Percentiles rank a stretch among this genome's conserved stretches.
These are phyloP conservation scores for Rhizopogon rudus DNA, from an alignment of 768 basidiomycete genomes.

Conservation along the genomic window DNA sequence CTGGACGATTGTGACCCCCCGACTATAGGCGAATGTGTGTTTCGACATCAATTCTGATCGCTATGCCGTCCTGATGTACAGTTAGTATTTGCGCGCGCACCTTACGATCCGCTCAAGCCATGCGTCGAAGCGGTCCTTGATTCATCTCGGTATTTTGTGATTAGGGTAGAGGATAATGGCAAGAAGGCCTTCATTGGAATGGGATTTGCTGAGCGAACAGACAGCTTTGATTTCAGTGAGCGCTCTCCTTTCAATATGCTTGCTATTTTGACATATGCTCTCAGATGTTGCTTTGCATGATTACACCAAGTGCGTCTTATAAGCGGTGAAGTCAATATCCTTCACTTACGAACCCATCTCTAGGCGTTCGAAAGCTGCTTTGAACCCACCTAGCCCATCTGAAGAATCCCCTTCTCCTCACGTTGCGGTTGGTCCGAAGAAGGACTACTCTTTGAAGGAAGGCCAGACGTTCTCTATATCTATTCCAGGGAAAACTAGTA, in stretches of 20 bases:
- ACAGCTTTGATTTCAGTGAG: conserved; percentile 92
- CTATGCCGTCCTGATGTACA: conserved; percentile 4
- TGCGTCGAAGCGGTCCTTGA: conserved; percentile 95
- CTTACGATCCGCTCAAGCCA: conserved; percentile 73
- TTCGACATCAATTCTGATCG: conserved; percentile 7
- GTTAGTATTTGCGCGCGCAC: conserved; percentile 82
- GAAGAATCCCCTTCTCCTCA: conserved; percentile 54
- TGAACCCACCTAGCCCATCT: conserved; percentile 46
- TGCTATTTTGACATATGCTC: conserved; percentile 6
- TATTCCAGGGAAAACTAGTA: conserved; percentile 73
- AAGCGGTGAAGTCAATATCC: neutral
- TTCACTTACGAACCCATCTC: neutral
- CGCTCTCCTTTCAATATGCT: conserved; percentile 1
- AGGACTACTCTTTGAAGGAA: conserved; percentile 91
- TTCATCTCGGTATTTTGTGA: conserved; percentile 92
- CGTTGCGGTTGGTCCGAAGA: conserved; percentile 75
- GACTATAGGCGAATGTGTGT: conserved; percentile 61
- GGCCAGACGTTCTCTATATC: conserved; percentile 92
- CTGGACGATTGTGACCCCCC: neutral
- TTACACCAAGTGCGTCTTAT: conserved; percentile 61
- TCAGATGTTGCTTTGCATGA: conserved; percentile 83
- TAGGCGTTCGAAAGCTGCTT: conserved; percentile 61
- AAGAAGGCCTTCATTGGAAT: conserved; percentile 91
- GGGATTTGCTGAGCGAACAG: conserved; percentile 85
- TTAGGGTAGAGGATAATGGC: conserved; percentile 84